These are phyloP conservation scores for Cyathus olla DNA, from an alignment of 1,284 basidiomycete species.

Conservation along the genomic window DNA sequence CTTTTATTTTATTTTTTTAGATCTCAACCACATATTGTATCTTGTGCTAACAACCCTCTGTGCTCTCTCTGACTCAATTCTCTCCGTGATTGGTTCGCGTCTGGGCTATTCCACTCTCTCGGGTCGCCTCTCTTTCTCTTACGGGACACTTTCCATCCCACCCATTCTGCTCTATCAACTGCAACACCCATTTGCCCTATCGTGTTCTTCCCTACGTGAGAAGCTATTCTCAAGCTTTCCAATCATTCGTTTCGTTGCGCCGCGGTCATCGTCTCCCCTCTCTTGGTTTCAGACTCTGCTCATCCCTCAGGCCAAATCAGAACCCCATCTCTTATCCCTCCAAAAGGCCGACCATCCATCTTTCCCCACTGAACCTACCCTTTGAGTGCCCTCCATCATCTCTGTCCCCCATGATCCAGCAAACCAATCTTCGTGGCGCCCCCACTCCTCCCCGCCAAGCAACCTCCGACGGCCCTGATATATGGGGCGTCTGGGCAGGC, in stretches of 20 bases:
- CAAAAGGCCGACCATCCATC: conserved; percentile 9
- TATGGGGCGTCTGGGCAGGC: conserved; percentile 71
- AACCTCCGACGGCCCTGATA: conserved; percentile 50
- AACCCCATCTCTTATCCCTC: conserved; percentile 3
- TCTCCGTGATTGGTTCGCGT: conserved; percentile 25
- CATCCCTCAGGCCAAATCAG: conserved; percentile 2
- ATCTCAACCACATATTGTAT: neutral
- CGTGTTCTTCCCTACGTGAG: conserved; percentile 19
- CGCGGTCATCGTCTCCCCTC: neutral
- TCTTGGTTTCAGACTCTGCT: neutral
- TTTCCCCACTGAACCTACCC: neutral
- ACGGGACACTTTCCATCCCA: conserved; percentile 21
- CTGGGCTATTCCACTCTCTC: conserved; percentile 49
- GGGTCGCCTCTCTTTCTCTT: conserved; percentile 38
- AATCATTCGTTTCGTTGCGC: neutral
- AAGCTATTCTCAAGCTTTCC: conserved; percentile 22
- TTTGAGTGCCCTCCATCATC: conserved; percentile 8
- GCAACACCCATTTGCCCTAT: conserved; percentile 4
- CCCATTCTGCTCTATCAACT: conserved; percentile 16
- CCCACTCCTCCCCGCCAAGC: conserved; percentile 41
- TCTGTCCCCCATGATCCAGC: conserved; percentile 68
- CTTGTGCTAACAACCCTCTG: neutral
- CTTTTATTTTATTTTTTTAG: neutral
- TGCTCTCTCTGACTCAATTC: conserved; percentile 9
- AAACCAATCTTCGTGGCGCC: conserved; percentile 54